Evolutionary conservation across 345 rosid species (phyloP).

Genomic region (Murraya paniculata): DNA sequence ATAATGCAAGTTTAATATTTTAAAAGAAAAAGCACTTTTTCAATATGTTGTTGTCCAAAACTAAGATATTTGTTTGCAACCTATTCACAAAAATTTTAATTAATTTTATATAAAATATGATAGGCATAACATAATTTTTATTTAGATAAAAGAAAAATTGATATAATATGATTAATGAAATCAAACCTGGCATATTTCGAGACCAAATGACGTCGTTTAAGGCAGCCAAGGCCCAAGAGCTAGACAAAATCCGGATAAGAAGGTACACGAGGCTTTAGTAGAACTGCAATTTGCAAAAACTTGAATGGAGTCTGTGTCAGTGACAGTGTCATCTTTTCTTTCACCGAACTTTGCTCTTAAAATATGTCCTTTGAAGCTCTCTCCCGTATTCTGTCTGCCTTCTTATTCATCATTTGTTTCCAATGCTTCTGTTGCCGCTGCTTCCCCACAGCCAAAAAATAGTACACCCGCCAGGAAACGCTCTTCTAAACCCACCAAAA

Average conservation of each 20-base stretch:
- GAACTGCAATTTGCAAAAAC: neutral
- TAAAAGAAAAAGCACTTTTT: too few relatives aligned
- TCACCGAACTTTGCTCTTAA: slow-evolving; percentile 22
- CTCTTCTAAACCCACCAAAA: slow-evolving; percentile 18
- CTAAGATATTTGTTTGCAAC: too few relatives aligned
- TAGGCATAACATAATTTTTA: too few relatives aligned
- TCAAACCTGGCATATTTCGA: too few relatives aligned
- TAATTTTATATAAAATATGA: too few relatives aligned
- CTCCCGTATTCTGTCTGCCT: slow-evolving; percentile 18
- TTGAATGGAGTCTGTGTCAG: slow-evolving; percentile 32
- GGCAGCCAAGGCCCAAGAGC: neutral
- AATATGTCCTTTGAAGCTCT: neutral
- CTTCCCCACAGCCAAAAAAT: slow-evolving; percentile 22
- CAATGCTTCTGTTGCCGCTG: slow-evolving; percentile 24
- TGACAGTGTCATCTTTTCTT: slow-evolving; percentile 18
- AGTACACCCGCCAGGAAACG: slow-evolving; percentile 16
- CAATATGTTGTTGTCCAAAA: too few relatives aligned
- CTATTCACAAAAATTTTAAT: too few relatives aligned
- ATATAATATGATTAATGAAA: too few relatives aligned
- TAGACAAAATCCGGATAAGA: neutral
- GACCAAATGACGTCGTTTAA: neutral
- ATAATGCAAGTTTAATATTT: too few relatives aligned
- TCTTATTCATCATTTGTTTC: slow-evolving; percentile 24
- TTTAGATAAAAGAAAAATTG: too few relatives aligned
- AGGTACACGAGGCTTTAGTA: neutral